Evolutionary conservation across 768 basidiomycete species (phyloP).

Genomic region (Pholiota conissans): DNA sequence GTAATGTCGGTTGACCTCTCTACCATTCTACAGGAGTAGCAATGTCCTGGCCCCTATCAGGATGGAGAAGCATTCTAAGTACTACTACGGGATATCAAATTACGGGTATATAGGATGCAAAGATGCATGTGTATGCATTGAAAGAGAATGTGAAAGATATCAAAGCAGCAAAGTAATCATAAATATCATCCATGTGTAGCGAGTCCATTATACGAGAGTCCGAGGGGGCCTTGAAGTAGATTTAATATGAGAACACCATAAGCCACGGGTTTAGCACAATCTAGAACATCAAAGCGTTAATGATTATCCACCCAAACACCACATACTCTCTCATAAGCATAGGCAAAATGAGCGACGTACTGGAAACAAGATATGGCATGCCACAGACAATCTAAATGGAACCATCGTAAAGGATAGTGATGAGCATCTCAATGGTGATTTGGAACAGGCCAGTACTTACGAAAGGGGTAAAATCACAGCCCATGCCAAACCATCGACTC

Average conservation of each 20-base stretch:
- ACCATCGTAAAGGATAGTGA: slow-evolving; percentile 29
- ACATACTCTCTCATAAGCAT: no score
- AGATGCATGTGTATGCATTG: not conserved
- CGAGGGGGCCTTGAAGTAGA: not conserved
- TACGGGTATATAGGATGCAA: not conserved
- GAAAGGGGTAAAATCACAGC: slow-evolving; percentile 76
- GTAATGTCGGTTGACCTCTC: not conserved
- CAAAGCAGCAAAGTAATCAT: not conserved
- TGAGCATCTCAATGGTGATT: slow-evolving; percentile 28
- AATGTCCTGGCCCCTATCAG: not conserved
- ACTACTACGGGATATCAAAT: not conserved
- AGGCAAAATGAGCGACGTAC: slow-evolving; percentile 33
- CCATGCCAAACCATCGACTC: slow-evolving; percentile 55
- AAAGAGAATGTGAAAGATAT: not conserved
- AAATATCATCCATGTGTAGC: not conserved
- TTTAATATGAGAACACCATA: slow-evolving; percentile 16
- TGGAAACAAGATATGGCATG: slow-evolving; percentile 72
- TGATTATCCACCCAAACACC: slow-evolving; percentile 4
- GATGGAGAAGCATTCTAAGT: not conserved
- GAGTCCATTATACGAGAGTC: not conserved
- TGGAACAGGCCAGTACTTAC: slow-evolving; percentile 31
- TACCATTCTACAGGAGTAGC: not conserved
- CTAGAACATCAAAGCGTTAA: slow-evolving; percentile 1
- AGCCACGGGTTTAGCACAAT: slow-evolving; percentile 14
- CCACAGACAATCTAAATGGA: slow-evolving; percentile 53